Percentiles rank a stretch among this genome's conserved stretches.
phyloP scores from a whole-genome alignment of 2,329 filamentous ascomycete genomes.

The Dothiorella sarmentorum region DNA sequence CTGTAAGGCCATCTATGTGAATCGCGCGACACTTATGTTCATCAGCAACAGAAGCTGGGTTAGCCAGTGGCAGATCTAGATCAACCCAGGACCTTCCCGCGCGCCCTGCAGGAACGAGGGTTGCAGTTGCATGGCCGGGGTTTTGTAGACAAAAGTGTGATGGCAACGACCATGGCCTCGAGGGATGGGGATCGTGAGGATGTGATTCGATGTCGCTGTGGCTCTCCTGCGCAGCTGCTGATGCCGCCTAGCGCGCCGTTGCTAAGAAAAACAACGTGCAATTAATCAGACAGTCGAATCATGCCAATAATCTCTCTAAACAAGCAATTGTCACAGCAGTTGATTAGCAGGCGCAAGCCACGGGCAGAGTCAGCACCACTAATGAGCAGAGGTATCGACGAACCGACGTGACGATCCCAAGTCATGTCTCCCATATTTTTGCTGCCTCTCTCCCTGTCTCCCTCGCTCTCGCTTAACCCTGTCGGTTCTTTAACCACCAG shows the following conservation, averaged over 20 bases:
- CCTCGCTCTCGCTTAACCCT: constrained; percentile 1
- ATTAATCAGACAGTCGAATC: background rate
- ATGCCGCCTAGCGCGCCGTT: background rate
- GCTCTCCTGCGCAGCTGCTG: background rate
- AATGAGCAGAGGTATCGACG: too few species aligned
- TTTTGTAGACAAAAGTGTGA: background rate
- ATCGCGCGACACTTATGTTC: too few species aligned
- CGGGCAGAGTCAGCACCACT: background rate
- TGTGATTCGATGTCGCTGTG: background rate
- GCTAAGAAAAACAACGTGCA: background rate
- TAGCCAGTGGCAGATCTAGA: background rate
- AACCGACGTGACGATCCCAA: background rate
- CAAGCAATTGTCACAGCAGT: background rate
- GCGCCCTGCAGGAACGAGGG: background rate
- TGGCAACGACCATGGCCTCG: background rate
- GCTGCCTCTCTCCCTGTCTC: background rate
- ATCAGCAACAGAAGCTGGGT: background rate
- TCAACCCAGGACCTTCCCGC: background rate
- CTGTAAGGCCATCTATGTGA: background rate
- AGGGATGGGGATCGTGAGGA: background rate
- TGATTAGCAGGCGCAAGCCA: background rate
- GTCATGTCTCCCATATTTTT: background rate
- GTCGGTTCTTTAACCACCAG: constrained; percentile 11
- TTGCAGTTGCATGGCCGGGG: background rate
- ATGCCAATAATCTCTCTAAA: background rate